A percentile compares a stretch with the other conserved stretches of the same genome.
These are phyloP conservation scores for Tieghemostelium lacteum DNA, from an alignment of 78 protist species.

Conservation along the genomic window DNA sequence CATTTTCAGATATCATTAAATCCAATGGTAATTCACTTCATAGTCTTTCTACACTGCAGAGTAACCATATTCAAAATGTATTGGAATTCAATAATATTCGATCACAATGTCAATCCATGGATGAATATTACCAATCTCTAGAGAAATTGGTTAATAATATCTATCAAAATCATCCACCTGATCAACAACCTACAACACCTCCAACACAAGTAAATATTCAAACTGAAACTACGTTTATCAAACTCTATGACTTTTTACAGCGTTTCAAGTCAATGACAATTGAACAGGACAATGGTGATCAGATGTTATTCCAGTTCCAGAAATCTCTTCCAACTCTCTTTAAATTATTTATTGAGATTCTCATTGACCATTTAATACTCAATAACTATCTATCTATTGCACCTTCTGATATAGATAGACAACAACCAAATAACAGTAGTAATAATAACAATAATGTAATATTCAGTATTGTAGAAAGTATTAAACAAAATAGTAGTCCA, in stretches of 20 bases:
- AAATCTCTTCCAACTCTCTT: slow-evolving; percentile 18
- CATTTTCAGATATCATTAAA: slow-evolving; percentile 25
- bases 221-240: slow-evolving; percentile 1
- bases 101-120: slow-evolving; percentile 2
- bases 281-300: neutral
- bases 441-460: neutral
- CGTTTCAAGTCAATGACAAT: neutral
- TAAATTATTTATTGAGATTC: neutral
- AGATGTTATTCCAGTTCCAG: neutral
- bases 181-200: neutral
- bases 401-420: neutral
- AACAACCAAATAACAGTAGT: neutral
- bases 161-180: neutral
- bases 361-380: neutral
- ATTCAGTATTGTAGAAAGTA: neutral
- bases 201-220: neutral
- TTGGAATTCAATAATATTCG: neutral
- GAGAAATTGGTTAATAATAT: neutral
- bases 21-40: neutral
- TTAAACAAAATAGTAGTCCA: neutral
- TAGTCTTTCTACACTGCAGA: neutral
- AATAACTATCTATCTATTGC: slow-evolving; percentile 6
- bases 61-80: neutral
- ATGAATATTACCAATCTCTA: neutral
- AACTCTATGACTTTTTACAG: neutral